phyloP scores from a whole-genome alignment of 108 stramenopile species.

The Pseudonitzschia multiseries region DNA sequence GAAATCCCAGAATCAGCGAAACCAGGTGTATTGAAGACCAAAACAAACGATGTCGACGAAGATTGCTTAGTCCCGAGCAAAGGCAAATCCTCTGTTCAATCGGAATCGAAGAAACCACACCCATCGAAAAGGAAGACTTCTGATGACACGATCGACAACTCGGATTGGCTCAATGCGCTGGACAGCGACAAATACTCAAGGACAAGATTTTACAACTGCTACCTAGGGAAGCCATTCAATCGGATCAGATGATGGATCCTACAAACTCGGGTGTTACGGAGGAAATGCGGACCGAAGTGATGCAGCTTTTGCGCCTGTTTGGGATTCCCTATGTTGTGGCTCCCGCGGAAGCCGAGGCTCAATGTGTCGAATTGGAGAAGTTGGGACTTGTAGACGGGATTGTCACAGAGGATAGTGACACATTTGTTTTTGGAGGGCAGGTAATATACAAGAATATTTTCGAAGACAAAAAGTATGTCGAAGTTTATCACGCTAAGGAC shows the following conservation, averaged over 20 bases:
- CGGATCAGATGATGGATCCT: constrained; percentile 29
- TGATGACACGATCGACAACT: not conserved
- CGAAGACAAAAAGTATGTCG: constrained; percentile 93
- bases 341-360: constrained; percentile 98
- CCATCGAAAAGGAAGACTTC: not conserved
- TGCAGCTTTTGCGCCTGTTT: constrained; percentile 84
- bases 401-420: constrained; percentile 98
- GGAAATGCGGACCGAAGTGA: constrained; percentile 93
- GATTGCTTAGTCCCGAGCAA: not conserved
- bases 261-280: constrained; percentile 75
- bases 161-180: not conserved
- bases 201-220: not conserved
- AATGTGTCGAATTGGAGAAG: constrained; percentile 87
- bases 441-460: constrained; percentile 94
- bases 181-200: not conserved
- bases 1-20: constrained; percentile 16
- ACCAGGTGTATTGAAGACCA: constrained; percentile 6
- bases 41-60: not conserved
- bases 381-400: constrained; percentile 95
- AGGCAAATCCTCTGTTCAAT: not conserved
- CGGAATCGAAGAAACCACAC: not conserved
- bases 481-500: constrained; percentile 89
- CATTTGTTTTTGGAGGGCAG: constrained; percentile 95
- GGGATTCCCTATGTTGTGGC: constrained; percentile 96
- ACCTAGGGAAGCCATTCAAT: not conserved